Evolutionary conservation across 1,139 yeast genomes (phyloP).

Genomic region (Protomyces gravidus): DNA sequence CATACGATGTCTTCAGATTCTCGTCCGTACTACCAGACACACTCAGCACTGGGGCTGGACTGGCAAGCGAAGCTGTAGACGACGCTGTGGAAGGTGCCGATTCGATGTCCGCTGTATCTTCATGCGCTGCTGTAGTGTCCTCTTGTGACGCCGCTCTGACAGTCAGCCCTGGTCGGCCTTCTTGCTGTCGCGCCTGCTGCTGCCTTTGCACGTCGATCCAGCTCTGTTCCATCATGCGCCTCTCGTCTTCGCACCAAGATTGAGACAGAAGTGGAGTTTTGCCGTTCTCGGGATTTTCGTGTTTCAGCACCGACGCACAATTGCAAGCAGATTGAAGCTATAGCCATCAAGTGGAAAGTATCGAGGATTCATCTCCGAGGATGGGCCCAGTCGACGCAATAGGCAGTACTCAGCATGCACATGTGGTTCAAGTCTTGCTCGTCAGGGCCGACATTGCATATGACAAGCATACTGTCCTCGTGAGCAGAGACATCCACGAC

Average conservation of each 20-base stretch:
- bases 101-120: slow-evolving; percentile 20
- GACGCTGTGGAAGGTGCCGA: slow-evolving; percentile 21
- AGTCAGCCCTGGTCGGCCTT: too few relatives aligned
- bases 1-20: slow-evolving; percentile 18
- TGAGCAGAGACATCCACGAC: background rate
- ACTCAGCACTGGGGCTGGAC: background rate
- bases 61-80: slow-evolving; percentile 2
- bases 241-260: too few relatives aligned
- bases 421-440: background rate
- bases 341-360: too few relatives aligned
- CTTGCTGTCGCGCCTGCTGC: slow-evolving; percentile 1
- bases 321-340: too few relatives aligned
- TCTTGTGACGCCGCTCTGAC: slow-evolving; percentile 2
- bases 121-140: slow-evolving; percentile 5
- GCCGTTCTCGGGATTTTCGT: too few relatives aligned
- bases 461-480: background rate
- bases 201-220: slow-evolving; percentile 5
- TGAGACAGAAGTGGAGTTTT: too few relatives aligned
- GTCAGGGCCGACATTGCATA: background rate
- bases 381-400: background rate
- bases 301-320: too few relatives aligned
- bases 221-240: slow-evolving; percentile 1
- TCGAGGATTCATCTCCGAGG: too few relatives aligned
- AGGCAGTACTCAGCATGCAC: background rate
- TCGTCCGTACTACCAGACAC: slow-evolving; percentile 23